A percentile compares a stretch with the other conserved stretches of the same genome.
These are phyloP conservation scores for Epichloe aotearoae DNA, from an alignment of 2,329 filamentous ascomycete species.

Conservation along the genomic window DNA sequence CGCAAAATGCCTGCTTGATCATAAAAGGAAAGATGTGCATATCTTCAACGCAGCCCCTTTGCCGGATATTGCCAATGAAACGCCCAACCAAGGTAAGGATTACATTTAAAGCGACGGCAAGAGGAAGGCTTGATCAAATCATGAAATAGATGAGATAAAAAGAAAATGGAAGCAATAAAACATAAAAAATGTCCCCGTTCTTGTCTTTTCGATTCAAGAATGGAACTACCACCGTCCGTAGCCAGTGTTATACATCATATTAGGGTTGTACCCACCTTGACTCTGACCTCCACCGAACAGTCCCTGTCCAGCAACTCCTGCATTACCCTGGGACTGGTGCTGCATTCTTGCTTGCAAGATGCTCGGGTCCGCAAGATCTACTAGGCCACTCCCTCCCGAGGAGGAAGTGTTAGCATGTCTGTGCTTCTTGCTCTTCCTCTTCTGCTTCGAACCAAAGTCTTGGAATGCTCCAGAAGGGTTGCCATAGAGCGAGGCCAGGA, in stretches of 20 bases:
- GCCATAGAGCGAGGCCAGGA: conserved; percentile 86
- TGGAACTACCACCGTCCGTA: conserved; percentile 51
- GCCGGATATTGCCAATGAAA: conserved; percentile 15
- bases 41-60: conserved; percentile 14
- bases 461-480: conserved; percentile 74
- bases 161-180: conserved; percentile 8
- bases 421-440: conserved; percentile 99
- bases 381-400: conserved; percentile 97
- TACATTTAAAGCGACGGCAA: conserved; percentile 8
- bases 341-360: conserved; percentile 97
- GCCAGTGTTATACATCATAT: conserved; percentile 68
- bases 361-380: conserved; percentile 99
- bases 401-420: conserved; percentile 99
- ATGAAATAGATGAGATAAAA: conserved; percentile 5
- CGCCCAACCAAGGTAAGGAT: conserved; percentile 11
- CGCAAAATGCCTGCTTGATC: conserved; percentile 20
- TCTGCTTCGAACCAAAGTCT: conserved; percentile 92
- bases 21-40: conserved; percentile 11
- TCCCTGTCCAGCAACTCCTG: conserved; percentile 63
- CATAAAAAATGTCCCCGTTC: conserved; percentile 8
- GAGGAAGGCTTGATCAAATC: conserved; percentile 12
- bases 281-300: conserved; percentile 75
- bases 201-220: neutral
- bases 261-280: conserved; percentile 91
- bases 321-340: conserved; percentile 69